Percentiles rank a stretch among this genome's conserved stretches.
Conservation (phyloP, 169 alveolate species). For the Plasmodium blacklocki region DNA sequence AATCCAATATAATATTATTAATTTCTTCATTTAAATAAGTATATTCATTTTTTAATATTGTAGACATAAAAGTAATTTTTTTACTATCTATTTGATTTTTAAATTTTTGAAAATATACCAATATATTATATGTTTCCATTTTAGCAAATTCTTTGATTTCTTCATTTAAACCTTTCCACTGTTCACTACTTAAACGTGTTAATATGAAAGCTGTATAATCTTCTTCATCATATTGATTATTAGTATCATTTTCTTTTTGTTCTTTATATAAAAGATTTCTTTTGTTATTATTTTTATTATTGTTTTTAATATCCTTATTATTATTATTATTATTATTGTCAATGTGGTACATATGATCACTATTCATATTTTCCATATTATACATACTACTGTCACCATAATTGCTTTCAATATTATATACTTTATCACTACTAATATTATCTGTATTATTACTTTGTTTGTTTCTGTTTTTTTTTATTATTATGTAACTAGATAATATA, state of each 20-base stretch:
- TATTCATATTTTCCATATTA: too few species aligned
- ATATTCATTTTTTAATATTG: slow-evolving; percentile 10
- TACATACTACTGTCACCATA: too few species aligned
- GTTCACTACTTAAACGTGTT: slow-evolving; percentile 73
- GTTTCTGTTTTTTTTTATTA: slow-evolving; percentile 28
- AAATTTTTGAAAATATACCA: slow-evolving; percentile 47
- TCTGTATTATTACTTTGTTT: slow-evolving; percentile 26
- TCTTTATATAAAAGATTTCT: background rate
- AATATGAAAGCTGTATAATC: slow-evolving; percentile 44
- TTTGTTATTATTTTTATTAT: too few species aligned
- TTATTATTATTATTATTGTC: too few species aligned
- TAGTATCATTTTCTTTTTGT: slow-evolving; percentile 19
- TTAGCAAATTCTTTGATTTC: slow-evolving; percentile 70
- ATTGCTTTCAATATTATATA: background rate
- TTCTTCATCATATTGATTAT: slow-evolving; percentile 19
- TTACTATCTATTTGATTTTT: slow-evolving; percentile 12
- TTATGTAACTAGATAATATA: slow-evolving; percentile 42
- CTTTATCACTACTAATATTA: slow-evolving; percentile 11
- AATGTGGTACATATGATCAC: too few species aligned
- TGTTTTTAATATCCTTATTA: background rate
- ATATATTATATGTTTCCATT: slow-evolving; percentile 48
- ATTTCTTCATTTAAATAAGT: slow-evolving; percentile 31
- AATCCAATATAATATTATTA: slow-evolving; percentile 16
- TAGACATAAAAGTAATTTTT: slow-evolving; percentile 4
- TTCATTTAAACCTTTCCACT: slow-evolving; percentile 64